These are phyloP conservation scores for Silene noctiflora DNA, from an alignment of 179 eudicot genomes.

Conservation along the genomic window DNA sequence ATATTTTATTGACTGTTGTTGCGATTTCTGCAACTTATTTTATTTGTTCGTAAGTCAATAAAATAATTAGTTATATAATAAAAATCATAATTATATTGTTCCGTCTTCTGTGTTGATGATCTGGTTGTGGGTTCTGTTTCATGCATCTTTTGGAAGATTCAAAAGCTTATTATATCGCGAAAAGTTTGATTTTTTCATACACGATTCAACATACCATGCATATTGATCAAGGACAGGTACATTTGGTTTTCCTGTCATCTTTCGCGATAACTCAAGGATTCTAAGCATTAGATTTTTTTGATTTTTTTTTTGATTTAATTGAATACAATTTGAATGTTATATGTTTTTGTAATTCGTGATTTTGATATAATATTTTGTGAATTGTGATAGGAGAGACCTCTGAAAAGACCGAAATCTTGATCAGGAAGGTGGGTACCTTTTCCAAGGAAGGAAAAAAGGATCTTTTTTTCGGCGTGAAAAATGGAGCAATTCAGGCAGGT, in stretches of 20 bases:
- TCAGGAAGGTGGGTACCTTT: constrained; percentile 5
- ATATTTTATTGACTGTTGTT: constrained; percentile 13
- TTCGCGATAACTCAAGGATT: not conserved
- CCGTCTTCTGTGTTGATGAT: not conserved
- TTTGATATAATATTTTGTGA: not conserved
- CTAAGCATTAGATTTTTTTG: too few relatives aligned
- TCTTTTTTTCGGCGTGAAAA: constrained; percentile 10
- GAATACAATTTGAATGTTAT: too few relatives aligned
- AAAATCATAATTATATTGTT: not conserved
- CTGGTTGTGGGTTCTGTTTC: not conserved
- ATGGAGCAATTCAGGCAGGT: constrained; percentile 90
- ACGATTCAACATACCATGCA: not conserved
- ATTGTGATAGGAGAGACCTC: constrained; percentile 10
- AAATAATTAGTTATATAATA: not conserved
- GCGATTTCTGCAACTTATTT: constrained; percentile 9
- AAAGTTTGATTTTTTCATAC: too few relatives aligned
- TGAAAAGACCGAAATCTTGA: constrained; percentile 5
- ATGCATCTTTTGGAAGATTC: not conserved
- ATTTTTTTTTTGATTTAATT: not conserved
- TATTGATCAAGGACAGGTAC: constrained; percentile 23
- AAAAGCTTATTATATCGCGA: not conserved
- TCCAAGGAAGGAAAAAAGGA: not conserved
- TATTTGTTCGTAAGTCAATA: too few relatives aligned
- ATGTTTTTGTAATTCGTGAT: not conserved
- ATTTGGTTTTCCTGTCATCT: not conserved